Conservation (phyloP, 805 yeast species). For the Saturnispora halmiae region DNA sequence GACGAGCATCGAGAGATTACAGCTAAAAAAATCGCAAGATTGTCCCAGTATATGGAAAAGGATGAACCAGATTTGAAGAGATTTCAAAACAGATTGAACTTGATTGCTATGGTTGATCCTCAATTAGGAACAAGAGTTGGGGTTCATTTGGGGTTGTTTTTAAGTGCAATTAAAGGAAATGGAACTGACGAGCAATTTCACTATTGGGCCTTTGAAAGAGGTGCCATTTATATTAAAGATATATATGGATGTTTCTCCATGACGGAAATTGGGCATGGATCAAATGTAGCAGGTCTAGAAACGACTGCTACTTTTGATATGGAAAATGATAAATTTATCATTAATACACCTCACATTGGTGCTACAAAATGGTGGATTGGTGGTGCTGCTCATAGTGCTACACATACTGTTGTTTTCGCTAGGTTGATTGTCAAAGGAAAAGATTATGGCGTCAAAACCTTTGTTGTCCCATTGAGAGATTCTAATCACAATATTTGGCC, state of each 20-base stretch:
- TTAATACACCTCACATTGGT: constrained; percentile 82
- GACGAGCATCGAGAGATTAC: constrained; percentile 50
- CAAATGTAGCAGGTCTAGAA: constrained; percentile 87
- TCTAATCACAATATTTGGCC: constrained; percentile 60
- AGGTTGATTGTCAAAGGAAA: constrained; percentile 70
- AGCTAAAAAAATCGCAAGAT: constrained; percentile 50
- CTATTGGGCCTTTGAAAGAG: constrained; percentile 73
- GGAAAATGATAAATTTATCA: constrained; percentile 54
- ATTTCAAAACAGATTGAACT: constrained; percentile 50
- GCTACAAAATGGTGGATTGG: constrained; percentile 99
- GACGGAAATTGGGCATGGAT: constrained; percentile 92
- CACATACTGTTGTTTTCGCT: constrained; percentile 80
- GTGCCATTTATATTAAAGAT: constrained; percentile 49
- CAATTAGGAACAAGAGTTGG: constrained; percentile 75
- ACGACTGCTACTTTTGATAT: constrained; percentile 81
- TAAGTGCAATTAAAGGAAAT: constrained; percentile 73
- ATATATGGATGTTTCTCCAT: constrained; percentile 84
- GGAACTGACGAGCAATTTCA: constrained; percentile 79
- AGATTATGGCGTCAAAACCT: constrained; percentile 88
- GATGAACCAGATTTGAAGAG: constrained; percentile 32
- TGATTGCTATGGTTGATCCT: constrained; percentile 65
- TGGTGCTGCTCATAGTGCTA: constrained; percentile 92
- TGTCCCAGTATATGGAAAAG: constrained; percentile 49
- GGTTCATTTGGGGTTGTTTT: constrained; percentile 79
- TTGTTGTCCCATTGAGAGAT: constrained; percentile 85